Base-by-base conservation (phyloP, 2,329 filamentous ascomycete species). In the Penicillium sp. region DNA sequence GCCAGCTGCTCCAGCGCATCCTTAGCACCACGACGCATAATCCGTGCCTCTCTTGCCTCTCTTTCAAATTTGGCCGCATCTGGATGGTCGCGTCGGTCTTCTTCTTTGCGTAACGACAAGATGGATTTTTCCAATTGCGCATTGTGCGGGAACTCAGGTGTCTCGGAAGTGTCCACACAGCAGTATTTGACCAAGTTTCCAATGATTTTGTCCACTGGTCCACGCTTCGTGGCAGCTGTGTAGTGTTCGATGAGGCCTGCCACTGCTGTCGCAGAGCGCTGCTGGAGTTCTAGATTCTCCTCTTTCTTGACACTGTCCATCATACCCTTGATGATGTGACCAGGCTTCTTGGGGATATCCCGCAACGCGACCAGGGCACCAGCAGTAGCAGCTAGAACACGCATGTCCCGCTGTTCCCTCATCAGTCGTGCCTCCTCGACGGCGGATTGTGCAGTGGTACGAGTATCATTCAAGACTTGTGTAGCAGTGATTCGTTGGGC, bases 241-340 rank as follows among this genome's bases (percentile, higher is more conserved):
- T 97, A 94, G 23, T 94, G 82, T 63, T 90, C 87, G n/a, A 99
- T 88, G 21, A 97, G 85, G 39, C 84, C 84, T 6, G 92, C 91
- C 51, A 99, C 89, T 3, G 92, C 92, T 15, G 84, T 85, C 2
- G 92, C 91, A 29, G 93, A 96, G 25, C 93, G 89, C 65, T 85
- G 86, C 72, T 99, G 94, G 1, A 99, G 81, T 64, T 94, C 90
- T 29, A 88, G 76, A 68, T 95, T 97, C 67, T 97, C 94, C 71
- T 99, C 95, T 38, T 87, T 87, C 76, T 97, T 99, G 70, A 99
- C 85, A 68, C 93, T 97, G 73, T 99, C 94, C 94, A 99, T 99
- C 75, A 99, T 90, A 2, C 87, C 91, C 76, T 96, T 97, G 77
- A 99, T 99, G 13, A 96, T 86, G 19, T 88, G 85, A 60, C 91